phyloP scores from a whole-genome alignment of 768 basidiomycete genomes.

The Naganishia vaughanmartiniae region DNA sequence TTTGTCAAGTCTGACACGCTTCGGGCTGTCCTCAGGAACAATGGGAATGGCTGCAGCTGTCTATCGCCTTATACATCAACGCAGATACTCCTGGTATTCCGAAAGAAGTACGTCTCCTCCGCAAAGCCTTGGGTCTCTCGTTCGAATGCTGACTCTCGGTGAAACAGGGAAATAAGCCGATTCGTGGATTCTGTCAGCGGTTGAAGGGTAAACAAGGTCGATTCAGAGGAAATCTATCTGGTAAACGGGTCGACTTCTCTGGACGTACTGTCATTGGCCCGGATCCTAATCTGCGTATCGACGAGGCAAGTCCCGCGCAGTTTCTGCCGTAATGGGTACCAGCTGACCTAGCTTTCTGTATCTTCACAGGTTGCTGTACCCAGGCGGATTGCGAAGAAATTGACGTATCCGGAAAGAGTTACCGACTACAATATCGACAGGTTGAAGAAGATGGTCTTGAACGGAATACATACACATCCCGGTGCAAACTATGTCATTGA shows the following conservation, averaged over 20 bases:
- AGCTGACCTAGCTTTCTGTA: background rate
- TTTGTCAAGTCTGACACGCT: background rate
- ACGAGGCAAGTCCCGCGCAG: slow-evolving; percentile 62
- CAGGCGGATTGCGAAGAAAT: slow-evolving; percentile 85
- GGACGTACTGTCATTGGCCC: slow-evolving; percentile 98
- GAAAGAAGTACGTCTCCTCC: slow-evolving; percentile 32
- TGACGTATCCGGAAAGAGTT: slow-evolving; percentile 95
- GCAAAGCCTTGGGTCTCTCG: no score
- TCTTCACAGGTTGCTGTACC: slow-evolving; percentile 71
- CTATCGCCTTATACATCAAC: slow-evolving; percentile 97
- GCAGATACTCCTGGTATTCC: slow-evolving; percentile 92
- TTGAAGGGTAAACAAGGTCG: slow-evolving; percentile 98
- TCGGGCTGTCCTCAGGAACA: slow-evolving; percentile 65
- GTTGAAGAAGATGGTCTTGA: slow-evolving; percentile 73
- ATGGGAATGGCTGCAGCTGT: slow-evolving; percentile 95
- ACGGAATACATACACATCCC: slow-evolving; percentile 86
- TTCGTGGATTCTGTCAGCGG: slow-evolving; percentile 94
- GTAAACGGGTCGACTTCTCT: slow-evolving; percentile 98
- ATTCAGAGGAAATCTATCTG: slow-evolving; percentile 94
- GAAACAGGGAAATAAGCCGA: slow-evolving; percentile 71
- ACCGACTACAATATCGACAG: slow-evolving; percentile 81
- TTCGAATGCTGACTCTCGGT: background rate
- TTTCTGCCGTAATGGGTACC: background rate
- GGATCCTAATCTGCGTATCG: slow-evolving; percentile 96
- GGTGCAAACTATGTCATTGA: slow-evolving; percentile 93